Percentiles rank a stretch among this genome's conserved stretches.
phyloP scores from a whole-genome alignment of 495 filamentous ascomycete species.

The Cudoniella acicularis region DNA sequence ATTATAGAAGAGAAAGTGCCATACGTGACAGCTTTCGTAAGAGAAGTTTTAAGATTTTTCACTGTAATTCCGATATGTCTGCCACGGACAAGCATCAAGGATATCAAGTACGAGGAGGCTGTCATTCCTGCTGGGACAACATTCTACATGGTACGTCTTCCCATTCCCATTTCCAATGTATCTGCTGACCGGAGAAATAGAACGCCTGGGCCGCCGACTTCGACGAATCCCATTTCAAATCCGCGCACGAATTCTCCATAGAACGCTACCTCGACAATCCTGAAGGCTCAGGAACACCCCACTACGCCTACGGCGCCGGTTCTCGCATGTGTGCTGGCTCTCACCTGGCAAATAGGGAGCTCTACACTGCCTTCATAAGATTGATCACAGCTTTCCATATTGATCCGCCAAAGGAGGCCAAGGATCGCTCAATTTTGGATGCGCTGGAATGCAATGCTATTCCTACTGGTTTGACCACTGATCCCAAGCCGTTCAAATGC shows the following conservation, averaged over 20 bases:
- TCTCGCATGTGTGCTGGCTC: constrained; percentile 72
- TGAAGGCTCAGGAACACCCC: constrained; percentile 58
- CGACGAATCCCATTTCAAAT: constrained; percentile 61
- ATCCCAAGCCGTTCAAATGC: constrained; percentile 67
- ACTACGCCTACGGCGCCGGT: constrained; percentile 68
- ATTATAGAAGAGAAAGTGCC: constrained; percentile 66
- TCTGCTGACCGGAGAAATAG: not conserved
- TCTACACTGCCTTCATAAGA: constrained; percentile 66
- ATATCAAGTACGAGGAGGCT: constrained; percentile 56
- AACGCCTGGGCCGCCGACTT: constrained; percentile 70
- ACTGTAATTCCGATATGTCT: constrained; percentile 72
- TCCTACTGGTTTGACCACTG: constrained; percentile 62
- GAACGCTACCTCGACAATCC: constrained; percentile 60
- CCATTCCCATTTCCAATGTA: not conserved
- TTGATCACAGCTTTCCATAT: constrained; percentile 60
- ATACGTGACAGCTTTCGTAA: constrained; percentile 66
- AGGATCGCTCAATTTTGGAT: constrained; percentile 54
- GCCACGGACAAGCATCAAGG: constrained; percentile 60
- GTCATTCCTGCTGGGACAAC: constrained; percentile 60
- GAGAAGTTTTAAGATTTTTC: constrained; percentile 68
- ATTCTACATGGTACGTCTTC: constrained; percentile 56
- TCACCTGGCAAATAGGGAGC: constrained; percentile 63
- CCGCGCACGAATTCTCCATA: constrained; percentile 54
- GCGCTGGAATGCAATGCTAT: constrained; percentile 60
- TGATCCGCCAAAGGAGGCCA: constrained; percentile 24